Evolutionary conservation across 805 yeast species (phyloP), one percentile per base, ranked within the genome.

Genomic region (Saturnispora ahearnii): DNA sequence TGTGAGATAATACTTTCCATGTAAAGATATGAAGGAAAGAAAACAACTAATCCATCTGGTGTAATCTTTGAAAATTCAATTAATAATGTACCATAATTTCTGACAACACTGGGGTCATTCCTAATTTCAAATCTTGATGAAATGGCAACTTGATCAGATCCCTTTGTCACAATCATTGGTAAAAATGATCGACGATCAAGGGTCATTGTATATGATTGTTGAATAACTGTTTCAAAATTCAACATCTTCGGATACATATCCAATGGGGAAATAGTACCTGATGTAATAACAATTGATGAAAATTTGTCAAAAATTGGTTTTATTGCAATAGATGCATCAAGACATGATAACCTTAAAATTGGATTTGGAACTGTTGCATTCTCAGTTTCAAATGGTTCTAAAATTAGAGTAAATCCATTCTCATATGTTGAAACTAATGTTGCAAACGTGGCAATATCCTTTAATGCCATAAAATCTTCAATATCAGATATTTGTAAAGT

Each of bases 181-280:
- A 93, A 73, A 65, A 93, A 93, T 0, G 98, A 86, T 55, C 96
- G 73, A 59, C 96, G 78, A 3, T 96, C 89, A 56, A 93, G 76
- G 0, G 99, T 87, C 97, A 93, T 93, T 1, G 97, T 80, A 62
- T 93, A 93, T 0, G 97, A 90, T 62, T 89, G 93, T 66, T 90
- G 96, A 33, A 93, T 75, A 3, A 90, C 96, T 0, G 98, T 90
- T 47, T 87, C 89, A 66, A 93, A 91, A 62, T 89, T 86, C 53
- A 91, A 71, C 98, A 91, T 91, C 59, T 87, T 83, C 6, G 99
- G 99, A 64, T 93, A 93, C 99, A 93, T 93, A 61, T 93, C 98
- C 64, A 93, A 77, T 1, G 99, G 99, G 0, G 98, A 91, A 44
- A 93, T 93, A 13, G 99, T 93, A 57, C 99, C 99, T 0, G 96